Percentiles rank a stretch among this genome's conserved stretches.
Evolutionary conservation across 148 eudicot genomes (phyloP).

Genomic region (Diospyros lotus): DNA sequence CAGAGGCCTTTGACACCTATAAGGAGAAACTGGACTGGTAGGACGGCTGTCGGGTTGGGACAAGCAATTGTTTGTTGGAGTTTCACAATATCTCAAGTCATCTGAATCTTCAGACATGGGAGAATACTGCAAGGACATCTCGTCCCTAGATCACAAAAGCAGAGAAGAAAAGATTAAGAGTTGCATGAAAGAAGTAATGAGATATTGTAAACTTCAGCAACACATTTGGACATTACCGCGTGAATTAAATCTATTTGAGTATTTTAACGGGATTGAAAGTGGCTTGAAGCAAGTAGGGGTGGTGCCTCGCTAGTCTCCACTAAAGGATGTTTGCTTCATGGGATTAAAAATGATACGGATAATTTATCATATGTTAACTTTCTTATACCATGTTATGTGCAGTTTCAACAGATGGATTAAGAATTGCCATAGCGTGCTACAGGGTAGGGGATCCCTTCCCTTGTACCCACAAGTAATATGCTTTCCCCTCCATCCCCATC

Average conservation of each 20-base stretch:
- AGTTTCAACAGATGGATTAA: too few relatives aligned
- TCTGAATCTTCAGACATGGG: slow-evolving; percentile 93
- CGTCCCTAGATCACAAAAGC: slow-evolving; percentile 49
- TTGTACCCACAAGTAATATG: too few relatives aligned
- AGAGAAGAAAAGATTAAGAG: neutral
- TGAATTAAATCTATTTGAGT: neutral
- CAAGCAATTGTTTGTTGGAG: slow-evolving; percentile 45
- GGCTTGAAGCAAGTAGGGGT: neutral
- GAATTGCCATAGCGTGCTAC: too few relatives aligned
- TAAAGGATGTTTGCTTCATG: too few relatives aligned
- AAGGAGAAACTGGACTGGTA: slow-evolving; percentile 91
- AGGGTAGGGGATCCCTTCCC: too few relatives aligned
- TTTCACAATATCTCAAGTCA: slow-evolving; percentile 62
- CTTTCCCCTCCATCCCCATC: too few relatives aligned
- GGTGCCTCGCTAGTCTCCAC: neutral
- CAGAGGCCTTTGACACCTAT: slow-evolving; percentile 58
- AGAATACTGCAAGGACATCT: slow-evolving; percentile 63
- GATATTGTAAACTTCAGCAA: neutral
- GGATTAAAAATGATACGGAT: too few relatives aligned
- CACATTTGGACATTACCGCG: too few relatives aligned
- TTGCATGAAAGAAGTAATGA: neutral
- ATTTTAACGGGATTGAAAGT: neutral
- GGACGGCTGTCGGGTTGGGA: slow-evolving; percentile 80
- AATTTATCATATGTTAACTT: too few relatives aligned
- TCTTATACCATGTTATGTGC: too few relatives aligned